Percentiles rank a stretch among this genome's conserved stretches.
phyloP scores from a whole-genome alignment of 2,329 filamentous ascomycete species.

The Uncinocarpus reesii region DNA sequence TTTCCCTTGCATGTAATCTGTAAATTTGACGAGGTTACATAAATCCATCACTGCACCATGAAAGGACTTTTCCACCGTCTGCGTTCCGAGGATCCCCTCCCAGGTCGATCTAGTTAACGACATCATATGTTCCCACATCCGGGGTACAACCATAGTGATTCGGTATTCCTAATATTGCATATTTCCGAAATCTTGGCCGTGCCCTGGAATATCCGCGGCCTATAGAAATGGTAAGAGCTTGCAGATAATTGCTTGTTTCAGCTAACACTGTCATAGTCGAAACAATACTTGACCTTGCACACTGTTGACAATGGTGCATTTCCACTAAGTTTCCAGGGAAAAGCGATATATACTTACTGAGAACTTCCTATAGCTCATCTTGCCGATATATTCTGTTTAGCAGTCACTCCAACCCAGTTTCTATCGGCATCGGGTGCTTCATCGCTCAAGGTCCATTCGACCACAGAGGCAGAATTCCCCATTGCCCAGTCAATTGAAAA shows the following conservation, averaged over 20 bases:
- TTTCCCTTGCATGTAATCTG: too few species aligned
- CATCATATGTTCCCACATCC: too few species aligned
- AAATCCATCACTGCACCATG: too few species aligned
- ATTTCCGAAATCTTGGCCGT: too few species aligned
- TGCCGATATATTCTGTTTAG: constrained; percentile 74
- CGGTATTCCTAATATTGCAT: too few species aligned
- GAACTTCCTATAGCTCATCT: constrained; percentile 54
- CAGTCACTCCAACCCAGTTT: constrained; percentile 61
- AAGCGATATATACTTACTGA: constrained; percentile 23
- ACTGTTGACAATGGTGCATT: constrained; percentile 71
- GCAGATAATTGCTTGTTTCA: too few species aligned
- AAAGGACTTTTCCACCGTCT: too few species aligned
- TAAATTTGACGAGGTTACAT: too few species aligned
- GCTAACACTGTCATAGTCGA: constrained; percentile 54
- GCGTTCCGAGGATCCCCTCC: too few species aligned
- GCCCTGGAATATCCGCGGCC: neutral
- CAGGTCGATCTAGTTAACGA: too few species aligned
- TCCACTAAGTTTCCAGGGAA: neutral
- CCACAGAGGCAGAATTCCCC: constrained; percentile 59
- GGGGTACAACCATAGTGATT: too few species aligned
- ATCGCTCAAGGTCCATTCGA: constrained; percentile 69
- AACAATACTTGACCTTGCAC: constrained; percentile 93
- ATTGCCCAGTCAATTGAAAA: constrained; percentile 67
- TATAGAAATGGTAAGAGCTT: constrained; percentile 20
- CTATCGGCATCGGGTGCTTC: constrained; percentile 80